Percentiles rank a stretch among this genome's conserved stretches.
Evolutionary conservation across 139 green algal species (phyloP).

Genomic region (Nannochloris sp.): DNA sequence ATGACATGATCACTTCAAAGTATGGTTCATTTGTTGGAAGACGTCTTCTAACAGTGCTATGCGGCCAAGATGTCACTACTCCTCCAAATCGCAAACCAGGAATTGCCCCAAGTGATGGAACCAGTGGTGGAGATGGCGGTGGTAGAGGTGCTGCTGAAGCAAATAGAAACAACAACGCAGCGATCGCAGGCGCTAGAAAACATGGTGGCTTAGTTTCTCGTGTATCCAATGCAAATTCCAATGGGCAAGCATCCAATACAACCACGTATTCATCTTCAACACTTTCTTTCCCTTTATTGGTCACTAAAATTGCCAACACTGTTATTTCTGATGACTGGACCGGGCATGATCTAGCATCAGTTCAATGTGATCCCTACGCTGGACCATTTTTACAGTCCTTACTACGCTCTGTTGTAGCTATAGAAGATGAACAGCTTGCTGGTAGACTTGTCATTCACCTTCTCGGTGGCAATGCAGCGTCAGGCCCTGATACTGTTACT

Average conservation of each 20-base stretch:
- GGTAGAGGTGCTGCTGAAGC: conserved; percentile 6
- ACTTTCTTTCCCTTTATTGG: conserved; percentile 21
- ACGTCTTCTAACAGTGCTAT: conserved; percentile 52
- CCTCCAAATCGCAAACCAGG: not conserved
- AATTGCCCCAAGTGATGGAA: too few species aligned
- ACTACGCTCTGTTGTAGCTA: conserved; percentile 29
- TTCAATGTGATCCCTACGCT: conserved; percentile 42
- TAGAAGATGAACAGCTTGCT: conserved; percentile 24
- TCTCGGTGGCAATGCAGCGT: conserved; percentile 33
- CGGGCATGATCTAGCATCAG: conserved; percentile 17
- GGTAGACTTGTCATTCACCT: conserved; percentile 37
- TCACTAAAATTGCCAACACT: conserved; percentile 19
- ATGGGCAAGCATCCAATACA: not conserved
- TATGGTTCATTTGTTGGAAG: conserved; percentile 57
- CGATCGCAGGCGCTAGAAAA: not conserved
- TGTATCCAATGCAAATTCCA: conserved; percentile 19
- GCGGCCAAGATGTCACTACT: too few species aligned
- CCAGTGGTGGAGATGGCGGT: not conserved
- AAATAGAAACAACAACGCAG: not conserved
- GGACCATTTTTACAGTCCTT: conserved; percentile 59
- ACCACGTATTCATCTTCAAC: not conserved
- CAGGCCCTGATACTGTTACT: conserved; percentile 18
- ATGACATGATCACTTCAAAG: conserved; percentile 46
- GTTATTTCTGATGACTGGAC: conserved; percentile 35
- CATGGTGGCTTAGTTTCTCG: conserved; percentile 7